Evolutionary conservation across 2,329 filamentous ascomycete genomes (phyloP).

Genomic region (Didymella pomorum): DNA sequence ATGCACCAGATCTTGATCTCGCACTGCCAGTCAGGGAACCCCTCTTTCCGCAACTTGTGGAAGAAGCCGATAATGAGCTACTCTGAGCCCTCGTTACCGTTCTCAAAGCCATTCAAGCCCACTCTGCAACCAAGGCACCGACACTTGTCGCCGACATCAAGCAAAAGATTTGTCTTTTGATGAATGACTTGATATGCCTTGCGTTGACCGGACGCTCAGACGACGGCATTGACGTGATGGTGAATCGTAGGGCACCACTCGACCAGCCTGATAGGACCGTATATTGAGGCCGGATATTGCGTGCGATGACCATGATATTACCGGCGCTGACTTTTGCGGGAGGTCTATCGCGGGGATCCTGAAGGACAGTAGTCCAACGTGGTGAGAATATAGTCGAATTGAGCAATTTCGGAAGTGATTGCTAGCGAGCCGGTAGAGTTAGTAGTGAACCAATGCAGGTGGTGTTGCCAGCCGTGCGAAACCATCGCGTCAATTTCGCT

Average conservation of each 20-base stretch:
- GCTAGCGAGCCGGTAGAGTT: neutral
- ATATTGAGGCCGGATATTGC: neutral
- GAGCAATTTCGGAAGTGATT: neutral
- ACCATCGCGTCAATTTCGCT: neutral
- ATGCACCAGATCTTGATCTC: slow-evolving; percentile 1
- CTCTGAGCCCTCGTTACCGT: neutral
- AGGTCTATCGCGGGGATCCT: neutral
- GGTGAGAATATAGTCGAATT: slow-evolving; percentile 2
- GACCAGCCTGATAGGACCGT: neutral
- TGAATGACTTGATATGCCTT: neutral
- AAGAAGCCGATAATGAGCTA: neutral
- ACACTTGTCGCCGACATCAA: neutral
- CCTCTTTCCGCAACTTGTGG: neutral
- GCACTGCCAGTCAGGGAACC: neutral
- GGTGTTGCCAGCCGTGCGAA: neutral
- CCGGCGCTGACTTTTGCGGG: too few species aligned
- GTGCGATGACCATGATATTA: neutral
- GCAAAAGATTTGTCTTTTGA: neutral
- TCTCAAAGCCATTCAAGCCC: neutral
- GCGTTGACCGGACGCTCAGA: neutral
- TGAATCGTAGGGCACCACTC: neutral
- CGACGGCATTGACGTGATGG: neutral
- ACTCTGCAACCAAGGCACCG: neutral
- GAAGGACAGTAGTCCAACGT: neutral
- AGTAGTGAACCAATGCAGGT: neutral